Evolutionary conservation across 805 yeast species (phyloP), one percentile per base, ranked within the genome.

Genomic region (Kuraishia borneana): DNA sequence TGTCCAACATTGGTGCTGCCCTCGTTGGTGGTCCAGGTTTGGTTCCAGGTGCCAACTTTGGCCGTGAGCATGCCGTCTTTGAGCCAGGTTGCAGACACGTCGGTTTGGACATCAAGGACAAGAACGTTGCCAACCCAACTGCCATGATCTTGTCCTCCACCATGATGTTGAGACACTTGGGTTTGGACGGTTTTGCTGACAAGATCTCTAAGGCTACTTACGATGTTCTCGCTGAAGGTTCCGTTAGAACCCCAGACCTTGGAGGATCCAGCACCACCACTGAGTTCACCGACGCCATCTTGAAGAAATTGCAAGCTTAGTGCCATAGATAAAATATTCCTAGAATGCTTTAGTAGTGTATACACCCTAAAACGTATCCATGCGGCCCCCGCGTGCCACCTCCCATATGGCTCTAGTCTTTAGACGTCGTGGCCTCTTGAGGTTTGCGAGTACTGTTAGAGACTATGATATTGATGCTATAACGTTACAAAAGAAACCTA

Each of bases 71-170:
- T 61, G 97, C 97, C 37, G 94, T 89, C 42, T 89, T 92, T 63
- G 98, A 89, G 72, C 97, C 98, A 53, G 98, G 97, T 66, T 88
- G 96, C 68, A 83, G 98, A 74, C 97, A 88, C 70, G 97, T 88
- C 53, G 97, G 97, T 64, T 72, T 89, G 51, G 96, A 89, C 63
- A 83, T 92, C 60, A 73, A 83, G 71, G 96, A 95, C 56, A 75
- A 83, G 64, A 83, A 85, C 70, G 72, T 84, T 44, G 97, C 97
- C 45, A 89, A 89, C 77, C 98, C 98, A 59, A 84, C 96, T 42
- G 97, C 96, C 48, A 82, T 89, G 89, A 82, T 89, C 52, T 70
- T 92, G 53, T 84, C 96, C 39, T 74, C 95, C 31, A 65, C 88
- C 43, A 76, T 89, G 81, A 62, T 89, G 79, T 75, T 89, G 67